These are phyloP conservation scores for Ogataea allantospora DNA, from an alignment of 805 yeast genomes.

Conservation along the genomic window DNA sequence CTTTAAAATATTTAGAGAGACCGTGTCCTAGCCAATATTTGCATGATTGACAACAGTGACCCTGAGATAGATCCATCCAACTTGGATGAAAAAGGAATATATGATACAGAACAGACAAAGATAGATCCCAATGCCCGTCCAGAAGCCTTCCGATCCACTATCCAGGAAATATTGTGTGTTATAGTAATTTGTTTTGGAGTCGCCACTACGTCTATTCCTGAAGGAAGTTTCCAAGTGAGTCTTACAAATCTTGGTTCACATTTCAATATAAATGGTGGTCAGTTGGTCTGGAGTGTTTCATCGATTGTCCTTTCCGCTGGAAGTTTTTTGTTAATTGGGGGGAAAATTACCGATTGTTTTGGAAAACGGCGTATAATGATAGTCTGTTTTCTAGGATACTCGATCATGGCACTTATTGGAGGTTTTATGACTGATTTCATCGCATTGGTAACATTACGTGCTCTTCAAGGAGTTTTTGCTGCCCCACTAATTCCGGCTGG, in stretches of 20 bases:
- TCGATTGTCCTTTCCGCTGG: conserved; percentile 38
- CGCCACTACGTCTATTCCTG: conserved; percentile 33
- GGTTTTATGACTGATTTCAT: conserved; percentile 35
- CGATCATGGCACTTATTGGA: conserved; percentile 20
- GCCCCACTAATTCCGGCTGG: conserved; percentile 41
- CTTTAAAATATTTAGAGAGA: too few species aligned
- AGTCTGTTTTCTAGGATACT: conserved; percentile 14
- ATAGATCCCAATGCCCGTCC: conserved; percentile 28
- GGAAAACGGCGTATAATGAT: conserved; percentile 36
- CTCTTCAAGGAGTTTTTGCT: conserved; percentile 37
- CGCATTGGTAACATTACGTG: conserved; percentile 37
- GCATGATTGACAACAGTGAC: too few species aligned
- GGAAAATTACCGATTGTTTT: conserved; percentile 38
- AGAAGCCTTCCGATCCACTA: conserved; percentile 27
- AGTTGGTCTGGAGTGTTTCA: conserved; percentile 39
- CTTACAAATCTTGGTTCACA: conserved; percentile 30
- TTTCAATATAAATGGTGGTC: conserved; percentile 36
- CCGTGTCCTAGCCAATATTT: too few species aligned
- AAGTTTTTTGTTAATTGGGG: conserved; percentile 36
- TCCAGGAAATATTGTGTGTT: conserved; percentile 33
- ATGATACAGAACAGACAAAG: neutral
- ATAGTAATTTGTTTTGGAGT: conserved; percentile 33
- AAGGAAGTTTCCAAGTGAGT: conserved; percentile 35
- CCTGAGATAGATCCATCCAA: too few species aligned
- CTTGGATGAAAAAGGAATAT: neutral